Evolutionary conservation across 2,329 filamentous ascomycete genomes (phyloP), one percentile per base, ranked within the genome.

Genomic region (Parascedosporium putredinis): DNA sequence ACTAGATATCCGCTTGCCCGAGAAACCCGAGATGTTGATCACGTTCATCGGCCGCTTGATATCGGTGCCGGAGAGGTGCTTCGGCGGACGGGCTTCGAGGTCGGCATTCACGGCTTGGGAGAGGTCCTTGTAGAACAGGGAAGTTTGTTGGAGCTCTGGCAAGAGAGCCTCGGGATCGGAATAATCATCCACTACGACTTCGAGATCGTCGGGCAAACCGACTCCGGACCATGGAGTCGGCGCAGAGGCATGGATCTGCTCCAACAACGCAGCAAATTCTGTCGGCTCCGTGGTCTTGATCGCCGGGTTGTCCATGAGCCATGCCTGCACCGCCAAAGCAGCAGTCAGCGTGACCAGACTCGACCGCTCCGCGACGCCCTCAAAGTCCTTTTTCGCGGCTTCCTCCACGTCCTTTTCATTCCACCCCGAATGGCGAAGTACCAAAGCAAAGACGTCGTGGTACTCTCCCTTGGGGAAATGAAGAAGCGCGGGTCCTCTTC

Each of bases 11-110:
- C 63, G 60, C 36, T 62, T 65, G 1, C 67, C 67, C 9, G 64
- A 59, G 44, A 67, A 69, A 0, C 67, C 67, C 14, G 65, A 65
- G 47, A 65, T 58, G 4, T 64, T 62, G 9, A 70, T 53, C 12
- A 70, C 55, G 7, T 60, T 64, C 18, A 70, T 63, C 24, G 68
- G 67, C 20, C 67, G 62, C 54, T 64, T 67, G 18, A 54, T 14
- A n/a, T 55, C 54, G 20, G 23, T 31, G 10, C 23, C 18, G 2
- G 24, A 33, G 23, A 49, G 47, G 10, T 36, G 50, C 3, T 36
- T 45, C n/a, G 52, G 50, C 23, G 49, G 48, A 5, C 50, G 43
- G 22, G 54, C 45, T 16, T 51, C 47, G 16, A 55, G 51, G 23
- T 55, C 54, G 3, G 49, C 52, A 23, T 49, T 52, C 2, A 55